A percentile compares a stretch with the other conserved stretches of the same genome.
These are phyloP conservation scores for Candida gigantensis DNA, from an alignment of 1,139 yeast genomes.

Conservation along the genomic window DNA sequence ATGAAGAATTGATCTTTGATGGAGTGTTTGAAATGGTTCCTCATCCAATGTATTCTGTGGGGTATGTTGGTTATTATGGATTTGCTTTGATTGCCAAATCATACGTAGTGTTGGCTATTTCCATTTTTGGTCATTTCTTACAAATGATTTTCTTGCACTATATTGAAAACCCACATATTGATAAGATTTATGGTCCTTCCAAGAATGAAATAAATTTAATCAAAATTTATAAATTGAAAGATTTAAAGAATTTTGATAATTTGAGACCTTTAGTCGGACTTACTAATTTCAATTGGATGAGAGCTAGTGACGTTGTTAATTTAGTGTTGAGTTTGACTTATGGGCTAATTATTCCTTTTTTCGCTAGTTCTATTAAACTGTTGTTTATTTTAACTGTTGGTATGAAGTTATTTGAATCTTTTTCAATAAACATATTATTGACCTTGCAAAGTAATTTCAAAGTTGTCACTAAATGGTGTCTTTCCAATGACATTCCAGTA, in stretches of 20 bases:
- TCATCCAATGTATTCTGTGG: constrained; percentile 92
- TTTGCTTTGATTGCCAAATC: constrained; percentile 78
- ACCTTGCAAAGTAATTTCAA: constrained; percentile 63
- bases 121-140: constrained; percentile 74
- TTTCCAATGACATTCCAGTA: constrained; percentile 67
- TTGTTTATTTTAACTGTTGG: constrained; percentile 52
- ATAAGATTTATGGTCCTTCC: constrained; percentile 67
- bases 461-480: constrained; percentile 65
- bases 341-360: constrained; percentile 45
- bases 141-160: constrained; percentile 77
- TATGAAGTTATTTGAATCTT: constrained; percentile 55
- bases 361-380: constrained; percentile 26
- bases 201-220: constrained; percentile 38
- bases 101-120: constrained; percentile 68
- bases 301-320: constrained; percentile 67
- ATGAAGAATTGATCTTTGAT: constrained; percentile 78
- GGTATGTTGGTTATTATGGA: constrained; percentile 87
- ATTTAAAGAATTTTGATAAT: constrained; percentile 47
- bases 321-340: constrained; percentile 48
- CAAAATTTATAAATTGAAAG: constrained; percentile 42
- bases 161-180: constrained; percentile 88
- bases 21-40: constrained; percentile 93
- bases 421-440: constrained; percentile 55
- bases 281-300: constrained; percentile 63
- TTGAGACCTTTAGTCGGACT: constrained; percentile 64